Conservation (phyloP, 768 basidiomycete species). For the Termitomyces sp. region DNA sequence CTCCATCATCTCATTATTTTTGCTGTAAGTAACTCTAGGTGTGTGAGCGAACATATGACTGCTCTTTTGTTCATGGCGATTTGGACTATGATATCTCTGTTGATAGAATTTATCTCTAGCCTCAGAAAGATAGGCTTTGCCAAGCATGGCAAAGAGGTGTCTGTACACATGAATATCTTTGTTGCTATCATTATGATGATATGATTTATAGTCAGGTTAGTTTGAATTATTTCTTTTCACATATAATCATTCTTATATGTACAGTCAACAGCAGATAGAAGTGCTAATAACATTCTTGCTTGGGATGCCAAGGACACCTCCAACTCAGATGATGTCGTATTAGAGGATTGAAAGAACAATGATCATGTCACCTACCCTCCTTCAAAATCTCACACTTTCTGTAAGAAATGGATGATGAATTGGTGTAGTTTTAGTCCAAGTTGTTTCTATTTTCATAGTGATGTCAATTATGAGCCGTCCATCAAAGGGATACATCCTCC, state of each 20-base stretch:
- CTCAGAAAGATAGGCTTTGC: background rate
- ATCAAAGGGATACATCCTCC: conserved; percentile 17
- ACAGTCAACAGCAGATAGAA: background rate
- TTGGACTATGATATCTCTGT: conserved; percentile 16
- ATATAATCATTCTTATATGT: background rate
- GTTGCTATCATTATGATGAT: conserved; percentile 7
- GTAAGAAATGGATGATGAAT: conserved; percentile 13
- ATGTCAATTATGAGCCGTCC: conserved; percentile 17
- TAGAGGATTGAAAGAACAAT: background rate
- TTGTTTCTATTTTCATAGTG: conserved; percentile 16
- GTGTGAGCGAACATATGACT: conserved; percentile 23
- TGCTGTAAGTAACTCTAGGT: conserved; percentile 16
- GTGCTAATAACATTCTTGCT: background rate
- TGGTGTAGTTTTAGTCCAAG: conserved; percentile 7
- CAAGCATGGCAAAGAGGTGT: background rate
- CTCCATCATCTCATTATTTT: conserved; percentile 4
- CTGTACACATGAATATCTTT: conserved; percentile 9
- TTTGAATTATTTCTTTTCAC: background rate
- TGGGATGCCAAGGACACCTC: background rate
- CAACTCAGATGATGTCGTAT: background rate
- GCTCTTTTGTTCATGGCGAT: conserved; percentile 19
- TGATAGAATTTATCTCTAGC: conserved; percentile 6
- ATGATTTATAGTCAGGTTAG: conserved; percentile 10
- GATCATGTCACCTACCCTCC: conserved; percentile 4
- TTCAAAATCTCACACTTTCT: conserved; percentile 6